phyloP scores from a whole-genome alignment of 2,329 filamentous ascomycete genomes.

The Xylariaceae sp. region DNA sequence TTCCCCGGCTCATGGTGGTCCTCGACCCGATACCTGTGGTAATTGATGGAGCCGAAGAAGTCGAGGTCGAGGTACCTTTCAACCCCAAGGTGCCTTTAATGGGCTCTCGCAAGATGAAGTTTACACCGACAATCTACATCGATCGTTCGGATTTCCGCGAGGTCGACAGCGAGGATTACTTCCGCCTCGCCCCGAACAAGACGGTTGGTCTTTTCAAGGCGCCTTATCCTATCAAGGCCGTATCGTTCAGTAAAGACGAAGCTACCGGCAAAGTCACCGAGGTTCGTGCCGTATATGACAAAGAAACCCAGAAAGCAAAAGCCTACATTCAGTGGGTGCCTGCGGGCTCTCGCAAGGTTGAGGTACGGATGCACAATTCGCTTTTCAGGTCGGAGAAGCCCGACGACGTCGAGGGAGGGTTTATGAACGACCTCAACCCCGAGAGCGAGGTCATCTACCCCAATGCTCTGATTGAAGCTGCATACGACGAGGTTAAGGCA shows the following conservation, averaged over 20 bases:
- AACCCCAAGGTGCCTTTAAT: constrained; percentile 69
- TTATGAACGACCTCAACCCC: constrained; percentile 76
- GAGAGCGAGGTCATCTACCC: constrained; percentile 74
- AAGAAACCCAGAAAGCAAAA: constrained; percentile 66
- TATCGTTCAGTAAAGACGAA: constrained; percentile 59
- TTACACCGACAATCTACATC: constrained; percentile 78
- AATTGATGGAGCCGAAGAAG: constrained; percentile 69
- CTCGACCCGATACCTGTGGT: constrained; percentile 77
- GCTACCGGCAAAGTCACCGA: constrained; percentile 54
- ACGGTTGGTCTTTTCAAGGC: constrained; percentile 66
- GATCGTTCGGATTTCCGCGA: constrained; percentile 74
- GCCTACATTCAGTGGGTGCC: constrained; percentile 89
- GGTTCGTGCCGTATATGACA: constrained; percentile 61
- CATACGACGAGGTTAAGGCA: constrained; percentile 67
- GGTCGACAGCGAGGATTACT: constrained; percentile 64
- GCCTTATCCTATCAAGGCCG: constrained; percentile 61
- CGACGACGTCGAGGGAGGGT: constrained; percentile 67
- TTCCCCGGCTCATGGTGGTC: constrained; percentile 83
- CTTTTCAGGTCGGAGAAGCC: constrained; percentile 87
- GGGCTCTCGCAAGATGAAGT: constrained; percentile 51
- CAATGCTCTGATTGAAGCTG: constrained; percentile 72
- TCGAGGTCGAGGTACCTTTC: constrained; percentile 68
- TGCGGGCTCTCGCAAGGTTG: constrained; percentile 58
- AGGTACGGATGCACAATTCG: constrained; percentile 71
- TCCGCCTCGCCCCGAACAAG: constrained; percentile 69